Evolutionary conservation across 495 filamentous ascomycete species (phyloP), one percentile per base, ranked within the genome.

Genomic region (Umbilicaria muhlenbergii): DNA sequence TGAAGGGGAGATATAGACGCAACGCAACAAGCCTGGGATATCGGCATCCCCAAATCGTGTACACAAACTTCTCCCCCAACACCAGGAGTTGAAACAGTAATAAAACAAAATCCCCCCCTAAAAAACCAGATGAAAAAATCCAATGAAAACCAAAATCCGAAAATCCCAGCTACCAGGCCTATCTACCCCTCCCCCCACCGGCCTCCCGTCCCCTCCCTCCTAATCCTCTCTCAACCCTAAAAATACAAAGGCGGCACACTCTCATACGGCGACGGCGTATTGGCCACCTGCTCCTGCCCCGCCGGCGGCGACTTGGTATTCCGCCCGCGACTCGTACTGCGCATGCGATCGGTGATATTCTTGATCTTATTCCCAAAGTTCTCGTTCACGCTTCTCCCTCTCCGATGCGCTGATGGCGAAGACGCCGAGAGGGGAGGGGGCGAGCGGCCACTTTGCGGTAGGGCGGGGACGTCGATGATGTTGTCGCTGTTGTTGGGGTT

Each of bases 361-460:
- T 72, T 69, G 56, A 86, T 65, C 32, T 80, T 76, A 14, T 68
- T 70, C 18, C 71, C 63, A 41, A 82, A 67, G 42, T 77, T 81
- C 50, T 85, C 80, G 32, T 67, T 74, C 45, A 70, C 71, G 59
- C 77, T 85, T 24, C 77, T 66, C 2, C 80, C 79, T 15, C 82
- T 73, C 45, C 64, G 68, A 62, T 85, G 80, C 36, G 67, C 65
- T 0, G 75, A 70, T 57, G 52, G 62, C 10, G 67, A 60, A 7
- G 61, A 60, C 21, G 51, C 50, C 7, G 45, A 52, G 28, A 44
- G 36, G 11, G 34, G 52, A 10, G 45, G 55, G 19, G 50, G 55
- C 11, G 48, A 48, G 14, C 58, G 5, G 53, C 62, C 6, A 61
- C 62, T 0, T 14, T 46, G 47, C 11, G 48, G 57, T 5, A 52